These are phyloP conservation scores for Hyphodiscus hymeniophilus DNA, from an alignment of 495 filamentous ascomycete genomes.

Conservation along the genomic window DNA sequence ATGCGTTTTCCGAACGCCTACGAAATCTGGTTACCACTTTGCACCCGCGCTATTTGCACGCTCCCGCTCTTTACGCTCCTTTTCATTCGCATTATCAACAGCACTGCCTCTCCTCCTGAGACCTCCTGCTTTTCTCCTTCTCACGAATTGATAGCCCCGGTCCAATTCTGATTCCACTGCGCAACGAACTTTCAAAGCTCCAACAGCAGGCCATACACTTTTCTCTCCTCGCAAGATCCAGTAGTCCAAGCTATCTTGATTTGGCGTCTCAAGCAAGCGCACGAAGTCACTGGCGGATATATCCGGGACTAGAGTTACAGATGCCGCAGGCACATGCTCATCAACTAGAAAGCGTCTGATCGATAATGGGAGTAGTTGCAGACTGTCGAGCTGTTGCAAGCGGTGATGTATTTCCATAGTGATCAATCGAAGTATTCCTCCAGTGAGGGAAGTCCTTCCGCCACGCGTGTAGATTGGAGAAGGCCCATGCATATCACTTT, in stretches of 20 bases:
- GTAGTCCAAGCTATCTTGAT: conserved; percentile 62
- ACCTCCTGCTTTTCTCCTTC: conserved; percentile 46
- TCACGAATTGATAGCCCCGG: conserved; percentile 68
- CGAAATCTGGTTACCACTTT: conserved; percentile 15
- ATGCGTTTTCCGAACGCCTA: neutral
- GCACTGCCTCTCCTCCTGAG: conserved; percentile 32
- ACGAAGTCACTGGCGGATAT: conserved; percentile 63
- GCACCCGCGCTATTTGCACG: conserved; percentile 21
- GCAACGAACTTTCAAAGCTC: conserved; percentile 74
- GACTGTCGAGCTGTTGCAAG: conserved; percentile 69
- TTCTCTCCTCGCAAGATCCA: conserved; percentile 83
- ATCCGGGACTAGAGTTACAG: conserved; percentile 75
- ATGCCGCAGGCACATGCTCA: conserved; percentile 75
- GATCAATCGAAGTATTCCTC: conserved; percentile 59
- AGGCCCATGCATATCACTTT: conserved; percentile 70
- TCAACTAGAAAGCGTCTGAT: conserved; percentile 78
- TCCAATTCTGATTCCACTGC: conserved; percentile 84
- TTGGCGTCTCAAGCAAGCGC: conserved; percentile 73
- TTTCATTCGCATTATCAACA: conserved; percentile 19
- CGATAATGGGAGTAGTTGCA: conserved; percentile 59
- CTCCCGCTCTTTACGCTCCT: conserved; percentile 14
- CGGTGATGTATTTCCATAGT: conserved; percentile 75
- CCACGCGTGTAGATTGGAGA: conserved; percentile 50
- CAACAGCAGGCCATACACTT: conserved; percentile 88
- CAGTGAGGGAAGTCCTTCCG: conserved; percentile 45